phyloP scores from a whole-genome alignment of 352 stramenopile genomes.

The Globisporangium splendens region DNA sequence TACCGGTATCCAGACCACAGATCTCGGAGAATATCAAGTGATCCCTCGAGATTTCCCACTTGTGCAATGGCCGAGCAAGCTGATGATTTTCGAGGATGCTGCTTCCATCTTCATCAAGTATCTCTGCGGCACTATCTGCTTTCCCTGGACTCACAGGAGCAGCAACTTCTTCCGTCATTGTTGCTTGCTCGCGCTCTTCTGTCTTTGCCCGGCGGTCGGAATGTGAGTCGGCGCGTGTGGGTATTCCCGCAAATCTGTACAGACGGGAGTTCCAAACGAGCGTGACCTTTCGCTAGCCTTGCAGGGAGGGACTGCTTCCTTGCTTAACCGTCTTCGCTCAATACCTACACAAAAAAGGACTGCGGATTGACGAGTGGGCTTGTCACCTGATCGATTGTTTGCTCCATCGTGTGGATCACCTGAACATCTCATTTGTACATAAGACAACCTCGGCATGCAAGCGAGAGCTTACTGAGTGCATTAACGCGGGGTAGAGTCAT shows the following conservation, averaged over 20 bases:
- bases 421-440: too few species aligned
- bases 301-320: not conserved
- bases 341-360: conserved; percentile 3
- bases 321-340: not conserved
- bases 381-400: too few species aligned
- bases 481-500: too few species aligned
- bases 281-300: conserved; percentile 11
- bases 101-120: conserved; percentile 12
- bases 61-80: conserved; percentile 42
- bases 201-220: too few species aligned
- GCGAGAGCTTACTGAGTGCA: too few species aligned
- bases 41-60: conserved; percentile 75
- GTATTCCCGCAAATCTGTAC: not conserved
- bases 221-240: conserved; percentile 3
- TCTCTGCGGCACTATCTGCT: not conserved
- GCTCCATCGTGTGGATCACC: too few species aligned
- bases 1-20: conserved; percentile 57
- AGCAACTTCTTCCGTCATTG: conserved; percentile 2
- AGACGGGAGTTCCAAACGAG: not conserved
- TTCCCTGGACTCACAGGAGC: not conserved
- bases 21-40: conserved; percentile 67
- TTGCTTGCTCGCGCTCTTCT: not conserved
- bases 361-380: too few species aligned
- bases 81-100: conserved; percentile 24
- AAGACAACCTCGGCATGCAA: too few species aligned